phyloP scores from a whole-genome alignment of 352 stramenopile genomes.

The Globisporangium ultimum region DNA sequence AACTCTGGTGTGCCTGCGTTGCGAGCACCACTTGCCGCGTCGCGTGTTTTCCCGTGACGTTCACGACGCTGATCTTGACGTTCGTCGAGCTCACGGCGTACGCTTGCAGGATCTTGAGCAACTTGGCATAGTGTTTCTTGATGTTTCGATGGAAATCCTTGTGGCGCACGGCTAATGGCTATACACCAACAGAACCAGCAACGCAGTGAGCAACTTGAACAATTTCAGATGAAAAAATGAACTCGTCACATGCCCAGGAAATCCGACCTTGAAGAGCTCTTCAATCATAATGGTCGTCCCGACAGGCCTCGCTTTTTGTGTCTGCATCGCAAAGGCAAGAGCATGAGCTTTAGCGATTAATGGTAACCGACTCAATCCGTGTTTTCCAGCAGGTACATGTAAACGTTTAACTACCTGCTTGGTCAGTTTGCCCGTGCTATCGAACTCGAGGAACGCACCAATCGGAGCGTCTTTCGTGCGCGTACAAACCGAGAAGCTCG shows the following conservation, averaged over 20 bases:
- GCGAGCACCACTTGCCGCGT: constrained; percentile 53
- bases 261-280: constrained; percentile 92
- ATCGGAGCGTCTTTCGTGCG: constrained; percentile 65
- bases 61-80: constrained; percentile 58
- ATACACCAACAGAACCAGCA: neutral
- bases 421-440: constrained; percentile 58
- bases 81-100: constrained; percentile 62
- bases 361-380: no score
- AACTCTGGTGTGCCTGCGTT: constrained; percentile 59
- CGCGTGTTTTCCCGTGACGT: constrained; percentile 45
- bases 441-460: constrained; percentile 85
- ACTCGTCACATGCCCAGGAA: no score
- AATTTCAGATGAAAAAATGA: no score
- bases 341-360: neutral
- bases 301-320: constrained; percentile 59
- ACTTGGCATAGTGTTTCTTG: constrained; percentile 91
- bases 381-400: no score
- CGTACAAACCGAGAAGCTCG: constrained; percentile 87
- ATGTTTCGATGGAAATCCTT: constrained; percentile 93
- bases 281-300: constrained; percentile 94
- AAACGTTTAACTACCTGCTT: constrained; percentile 19
- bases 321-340: constrained; percentile 12
- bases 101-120: constrained; percentile 91
- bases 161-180: constrained; percentile 89
- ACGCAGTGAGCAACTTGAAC: no score